Evolutionary conservation across 345 rosid species (phyloP).

Genomic region (Tarenaya hassleriana): DNA sequence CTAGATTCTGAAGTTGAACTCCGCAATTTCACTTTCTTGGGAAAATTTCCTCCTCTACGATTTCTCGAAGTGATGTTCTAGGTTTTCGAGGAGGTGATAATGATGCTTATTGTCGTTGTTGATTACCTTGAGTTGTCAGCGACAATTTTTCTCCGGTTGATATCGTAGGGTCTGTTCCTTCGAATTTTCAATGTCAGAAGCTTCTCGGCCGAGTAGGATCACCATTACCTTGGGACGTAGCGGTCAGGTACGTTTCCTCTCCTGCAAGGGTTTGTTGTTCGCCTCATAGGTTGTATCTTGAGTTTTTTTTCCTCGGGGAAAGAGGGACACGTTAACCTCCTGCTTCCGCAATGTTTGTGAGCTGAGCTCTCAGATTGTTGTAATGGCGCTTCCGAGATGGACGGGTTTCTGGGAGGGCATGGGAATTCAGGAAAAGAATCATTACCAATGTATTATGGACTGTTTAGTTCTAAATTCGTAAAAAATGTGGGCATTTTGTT

Average conservation of each 20-base stretch:
- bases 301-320: background rate
- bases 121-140: slow-evolving; percentile 1
- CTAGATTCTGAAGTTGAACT: background rate
- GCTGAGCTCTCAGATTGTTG: background rate
- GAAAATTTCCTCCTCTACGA: slow-evolving; percentile 8
- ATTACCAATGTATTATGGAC: background rate
- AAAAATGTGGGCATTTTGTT: background rate
- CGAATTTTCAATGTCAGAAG: slow-evolving; percentile 49
- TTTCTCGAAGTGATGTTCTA: slow-evolving; percentile 20
- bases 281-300: background rate
- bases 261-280: background rate
- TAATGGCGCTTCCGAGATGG: background rate
- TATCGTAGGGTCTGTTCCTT: slow-evolving; percentile 34
- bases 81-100: slow-evolving; percentile 23
- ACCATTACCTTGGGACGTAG: slow-evolving; percentile 81
- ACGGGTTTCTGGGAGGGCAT: background rate
- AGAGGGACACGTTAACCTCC: background rate
- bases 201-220: slow-evolving; percentile 56
- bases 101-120: slow-evolving; percentile 7
- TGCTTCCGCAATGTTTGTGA: background rate
- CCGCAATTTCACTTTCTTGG: slow-evolving; percentile 4
- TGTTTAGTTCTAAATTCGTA: background rate
- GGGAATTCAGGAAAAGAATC: background rate
- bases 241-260: slow-evolving; percentile 55
- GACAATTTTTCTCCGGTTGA: slow-evolving; percentile 15